Base-by-base conservation (phyloP, 108 stramenopile species). In the Stephanodiscus minutulus region DNA sequence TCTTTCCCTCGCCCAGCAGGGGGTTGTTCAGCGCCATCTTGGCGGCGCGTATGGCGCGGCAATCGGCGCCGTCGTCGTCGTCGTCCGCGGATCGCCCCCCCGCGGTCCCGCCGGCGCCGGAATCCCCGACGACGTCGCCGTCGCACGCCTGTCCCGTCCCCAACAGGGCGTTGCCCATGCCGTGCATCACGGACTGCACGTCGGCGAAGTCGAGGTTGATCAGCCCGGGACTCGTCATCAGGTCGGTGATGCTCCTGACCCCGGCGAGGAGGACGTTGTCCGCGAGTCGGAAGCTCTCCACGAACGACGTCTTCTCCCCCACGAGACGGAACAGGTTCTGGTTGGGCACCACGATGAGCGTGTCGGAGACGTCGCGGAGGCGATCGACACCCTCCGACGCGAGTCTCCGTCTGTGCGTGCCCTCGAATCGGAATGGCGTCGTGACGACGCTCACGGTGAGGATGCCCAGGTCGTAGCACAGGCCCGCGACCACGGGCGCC, bases 181-280 rank as follows among this genome's bases (percentile, higher is more conserved):
- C 88, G 52, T 78, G 74, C 96, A 96, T 96, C 36, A 96, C 88
- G 36, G 82, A 77, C 54, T 94, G 78, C 8, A 97, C 96, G 81
- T 97, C 96, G 15, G 94, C 96, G 76, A 97, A 97, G 72, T 96
- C 96, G 10, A 97, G 93, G 69, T 97, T 97, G 71, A 97, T 92
- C 60, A 97, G 64, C 12, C 94, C 96, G 13, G 94, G 93, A 46
- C 86, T 64, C 3, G 95, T 86, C 58, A 96, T 96, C 73, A 96
- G 95, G 70, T 95, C 94, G 2, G 87, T 86, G 44, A 97, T 94
- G 15, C 94, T 94, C 48, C 94, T 89, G 10, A 97, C 93, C 37
- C 94, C 94, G 74, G 94, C 92, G 20, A 94, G 81, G 35, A 96
- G 78, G 60, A 96, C 92, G 72, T 95, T 94, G 77, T 96, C 94